Conservation (phyloP, 495 filamentous ascomycete species). For the Aspergillus haitiensis region DNA sequence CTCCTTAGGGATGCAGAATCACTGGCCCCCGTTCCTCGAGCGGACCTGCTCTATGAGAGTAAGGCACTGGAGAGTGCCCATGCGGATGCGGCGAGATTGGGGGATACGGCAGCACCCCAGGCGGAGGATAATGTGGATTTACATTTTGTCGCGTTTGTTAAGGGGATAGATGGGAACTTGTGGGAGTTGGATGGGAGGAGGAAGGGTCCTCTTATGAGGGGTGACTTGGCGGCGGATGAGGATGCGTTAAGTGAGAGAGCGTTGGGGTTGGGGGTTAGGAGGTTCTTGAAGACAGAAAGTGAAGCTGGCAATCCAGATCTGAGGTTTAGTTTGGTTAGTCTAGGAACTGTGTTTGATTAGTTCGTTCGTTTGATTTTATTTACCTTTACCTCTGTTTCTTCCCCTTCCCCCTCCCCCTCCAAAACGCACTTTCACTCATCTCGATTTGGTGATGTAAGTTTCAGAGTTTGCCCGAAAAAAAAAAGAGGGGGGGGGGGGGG, state of each 20-base stretch:
- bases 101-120: constrained; percentile 70
- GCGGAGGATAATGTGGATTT: constrained; percentile 68
- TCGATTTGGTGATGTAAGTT: background rate
- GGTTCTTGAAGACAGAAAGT: constrained; percentile 63
- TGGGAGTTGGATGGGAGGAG: constrained; percentile 85
- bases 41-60: constrained; percentile 71
- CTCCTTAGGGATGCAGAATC: constrained; percentile 48
- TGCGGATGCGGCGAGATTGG: constrained; percentile 64
- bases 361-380: background rate
- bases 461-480: no score
- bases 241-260: constrained; percentile 70
- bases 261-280: constrained; percentile 55
- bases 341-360: constrained; percentile 65
- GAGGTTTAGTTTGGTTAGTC: constrained; percentile 72
- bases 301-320: constrained; percentile 61
- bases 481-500: no score
- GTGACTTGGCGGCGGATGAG: constrained; percentile 53
- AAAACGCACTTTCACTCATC: no score
- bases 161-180: constrained; percentile 63
- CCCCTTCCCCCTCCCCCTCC: background rate
- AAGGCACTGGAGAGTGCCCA: constrained; percentile 71
- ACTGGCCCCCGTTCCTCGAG: constrained; percentile 54
- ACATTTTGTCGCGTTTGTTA: constrained; percentile 87
- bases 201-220: constrained; percentile 67
- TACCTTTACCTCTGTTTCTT: constrained; percentile 2